Base-by-base conservation (phyloP, 371 early-diverging fungal genomes). In the Blakeslea trispora region DNA sequence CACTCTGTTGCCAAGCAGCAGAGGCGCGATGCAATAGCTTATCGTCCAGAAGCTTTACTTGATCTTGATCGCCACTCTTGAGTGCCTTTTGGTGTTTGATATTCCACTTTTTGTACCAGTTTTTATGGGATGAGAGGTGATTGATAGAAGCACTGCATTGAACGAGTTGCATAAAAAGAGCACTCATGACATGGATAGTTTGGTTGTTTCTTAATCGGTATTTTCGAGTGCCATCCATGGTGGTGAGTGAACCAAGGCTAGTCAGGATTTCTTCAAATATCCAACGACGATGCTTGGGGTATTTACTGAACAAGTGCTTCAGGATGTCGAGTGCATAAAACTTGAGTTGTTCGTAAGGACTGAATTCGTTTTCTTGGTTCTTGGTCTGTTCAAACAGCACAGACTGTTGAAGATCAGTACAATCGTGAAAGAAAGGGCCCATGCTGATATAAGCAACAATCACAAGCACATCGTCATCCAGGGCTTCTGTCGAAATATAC, bases 191-290 rank as follows among this genome's bases (percentile, higher is more conserved):
- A 66, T 91, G 90, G 10, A 95, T 88, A 0, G 82, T 74, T 39
- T 74, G 79, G 28, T 89, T 91, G 50, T 87, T 84, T 0, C 75
- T 63, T 13, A 92, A 58, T 28, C 83, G 80, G 52, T 82, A 88
- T 13, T 77, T 75, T 53, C 81, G 76, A 11, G 54, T 66, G 15
- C 73, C 72, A 62, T 82, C 83, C 45, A 82, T 75, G 6, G 72
- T 66, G 0, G 85, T 82, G 14, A 86, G 47, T 45, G 86, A 84
- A 39, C 89, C 82, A 10, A 94, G 60, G 34, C 85, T 84, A 0
- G 85, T 83, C 19, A 93, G 69, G 18, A 92, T 84, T 55, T 96
- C 96, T 45, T 92, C 94, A 21, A 96, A 69, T 15, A 96, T 90
- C 85, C 91, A 89, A 15, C 68, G 60, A 21, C 94, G 78, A 51